Evolutionary conservation across 345 rosid species (phyloP).

Genomic region (Brassica napus): DNA sequence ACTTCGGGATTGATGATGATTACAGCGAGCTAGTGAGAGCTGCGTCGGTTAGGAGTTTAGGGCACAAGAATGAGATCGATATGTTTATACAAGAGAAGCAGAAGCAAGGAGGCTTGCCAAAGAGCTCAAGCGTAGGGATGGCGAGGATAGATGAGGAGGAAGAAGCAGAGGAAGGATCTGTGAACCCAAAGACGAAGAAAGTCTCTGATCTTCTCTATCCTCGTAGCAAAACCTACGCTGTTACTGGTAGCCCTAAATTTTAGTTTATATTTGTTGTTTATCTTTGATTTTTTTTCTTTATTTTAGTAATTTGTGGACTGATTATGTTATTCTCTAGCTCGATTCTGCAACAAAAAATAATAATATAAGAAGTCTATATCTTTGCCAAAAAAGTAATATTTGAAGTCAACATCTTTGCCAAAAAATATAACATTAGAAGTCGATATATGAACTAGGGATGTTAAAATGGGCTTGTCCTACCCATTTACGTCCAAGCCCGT

Average conservation of each 20-base stretch:
- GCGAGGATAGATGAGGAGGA: constrained; percentile 60
- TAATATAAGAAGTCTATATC: background rate
- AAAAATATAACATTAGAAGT: background rate
- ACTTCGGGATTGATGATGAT: constrained; percentile 50
- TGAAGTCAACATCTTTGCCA: background rate
- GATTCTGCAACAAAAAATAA: background rate
- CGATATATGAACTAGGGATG: background rate
- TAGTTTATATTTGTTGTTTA: background rate
- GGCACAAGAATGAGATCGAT: constrained; percentile 56
- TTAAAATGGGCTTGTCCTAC: no score
- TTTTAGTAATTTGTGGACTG: constrained; percentile 11
- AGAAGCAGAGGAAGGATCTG: constrained; percentile 32
- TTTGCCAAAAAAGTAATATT: background rate
- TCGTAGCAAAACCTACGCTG: constrained; percentile 53
- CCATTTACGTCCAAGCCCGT: no score
- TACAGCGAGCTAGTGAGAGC: constrained; percentile 65
- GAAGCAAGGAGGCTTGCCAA: constrained; percentile 42
- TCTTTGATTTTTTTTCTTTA: background rate
- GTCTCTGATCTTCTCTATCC: constrained; percentile 36
- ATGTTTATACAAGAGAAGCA: constrained; percentile 44
- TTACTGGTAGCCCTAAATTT: constrained; percentile 31
- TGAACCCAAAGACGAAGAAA: constrained; percentile 35
- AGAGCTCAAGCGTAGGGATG: constrained; percentile 60
- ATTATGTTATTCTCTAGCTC: constrained; percentile 2
- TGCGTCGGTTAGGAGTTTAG: constrained; percentile 56